Evolutionary conservation across 2,329 filamentous ascomycete genomes (phyloP).

Genomic region (Exophiala sp.): DNA sequence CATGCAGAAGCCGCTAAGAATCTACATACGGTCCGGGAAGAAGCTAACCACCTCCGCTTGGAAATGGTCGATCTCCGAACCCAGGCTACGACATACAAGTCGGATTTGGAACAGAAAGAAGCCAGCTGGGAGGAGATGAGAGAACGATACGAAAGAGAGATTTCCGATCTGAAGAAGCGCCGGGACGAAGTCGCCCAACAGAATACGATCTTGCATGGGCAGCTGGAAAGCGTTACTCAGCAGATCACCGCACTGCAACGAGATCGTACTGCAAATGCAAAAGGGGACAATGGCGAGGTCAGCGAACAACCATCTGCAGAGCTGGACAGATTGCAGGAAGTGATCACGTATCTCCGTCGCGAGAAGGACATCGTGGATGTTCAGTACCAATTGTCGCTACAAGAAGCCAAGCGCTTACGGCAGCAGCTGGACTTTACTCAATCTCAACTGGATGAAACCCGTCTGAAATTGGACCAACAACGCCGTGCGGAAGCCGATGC

Average conservation of each 20-base stretch:
- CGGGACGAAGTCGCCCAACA: constrained; percentile 81
- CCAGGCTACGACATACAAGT: constrained; percentile 79
- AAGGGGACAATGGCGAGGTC: constrained; percentile 43
- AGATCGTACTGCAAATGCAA: constrained; percentile 56
- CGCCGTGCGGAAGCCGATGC: constrained; percentile 68
- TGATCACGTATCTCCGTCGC: constrained; percentile 83
- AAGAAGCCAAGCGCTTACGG: constrained; percentile 81
- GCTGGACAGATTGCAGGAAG: constrained; percentile 73
- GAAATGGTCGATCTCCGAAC: constrained; percentile 68
- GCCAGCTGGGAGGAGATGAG: constrained; percentile 81
- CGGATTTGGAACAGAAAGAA: constrained; percentile 71
- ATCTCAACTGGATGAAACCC: constrained; percentile 79
- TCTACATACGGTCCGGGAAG: constrained; percentile 68
- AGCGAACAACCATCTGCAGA: constrained; percentile 50
- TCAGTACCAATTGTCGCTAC: constrained; percentile 82
- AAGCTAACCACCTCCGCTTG: constrained; percentile 76
- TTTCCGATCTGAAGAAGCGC: constrained; percentile 68
- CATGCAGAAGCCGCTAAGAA: constrained; percentile 91
- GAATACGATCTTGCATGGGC: constrained; percentile 83
- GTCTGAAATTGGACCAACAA: constrained; percentile 85
- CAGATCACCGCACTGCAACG: constrained; percentile 78
- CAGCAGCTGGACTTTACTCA: constrained; percentile 86
- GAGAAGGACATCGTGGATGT: constrained; percentile 98
- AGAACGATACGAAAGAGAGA: constrained; percentile 74
- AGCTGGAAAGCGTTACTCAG: constrained; percentile 73